Percentiles rank a stretch among this genome's conserved stretches.
These are phyloP conservation scores for Dorcoceras hygrometricum DNA, from an alignment of 257 asterid species.

Conservation along the genomic window DNA sequence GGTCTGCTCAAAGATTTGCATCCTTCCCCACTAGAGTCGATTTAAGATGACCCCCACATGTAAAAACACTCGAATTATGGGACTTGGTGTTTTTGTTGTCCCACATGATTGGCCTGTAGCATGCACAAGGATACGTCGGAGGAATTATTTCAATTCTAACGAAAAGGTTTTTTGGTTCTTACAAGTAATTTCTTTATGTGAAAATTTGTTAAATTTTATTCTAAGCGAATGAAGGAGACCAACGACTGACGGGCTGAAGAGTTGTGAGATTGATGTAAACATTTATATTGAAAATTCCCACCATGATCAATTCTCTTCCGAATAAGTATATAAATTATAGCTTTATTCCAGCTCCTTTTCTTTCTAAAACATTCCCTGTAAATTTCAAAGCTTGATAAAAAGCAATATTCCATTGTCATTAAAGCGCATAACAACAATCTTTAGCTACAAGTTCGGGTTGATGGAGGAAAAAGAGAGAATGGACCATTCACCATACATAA, in stretches of 20 bases:
- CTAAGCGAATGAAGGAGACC: too few species aligned
- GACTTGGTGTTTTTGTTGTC: neutral
- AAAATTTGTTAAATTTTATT: too few species aligned
- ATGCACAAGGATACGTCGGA: too few species aligned
- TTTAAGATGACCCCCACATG: conserved; percentile 21
- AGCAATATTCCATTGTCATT: conserved; percentile 33
- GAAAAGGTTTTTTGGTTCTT: neutral
- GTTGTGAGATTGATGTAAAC: conserved; percentile 1
- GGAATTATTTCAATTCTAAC: neutral
- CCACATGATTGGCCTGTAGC: neutral
- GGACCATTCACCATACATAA: conserved; percentile 26
- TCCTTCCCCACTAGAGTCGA: conserved; percentile 26
- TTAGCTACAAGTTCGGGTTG: conserved; percentile 40
- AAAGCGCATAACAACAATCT: conserved; percentile 43
- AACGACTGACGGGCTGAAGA: too few species aligned
- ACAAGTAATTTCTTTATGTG: neutral
- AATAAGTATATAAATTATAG: conserved; percentile 25
- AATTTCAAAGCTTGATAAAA: conserved; percentile 38
- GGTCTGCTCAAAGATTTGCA: conserved; percentile 79
- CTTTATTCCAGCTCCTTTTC: conserved; percentile 41
- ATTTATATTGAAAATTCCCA: conserved; percentile 40
- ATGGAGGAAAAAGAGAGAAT: conserved; percentile 24
- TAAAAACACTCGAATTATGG: neutral
- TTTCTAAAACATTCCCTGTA: conserved; percentile 27
- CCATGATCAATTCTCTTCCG: conserved; percentile 34